phyloP scores from a whole-genome alignment of 805 yeast species.

The Myxozyma neotropica region DNA sequence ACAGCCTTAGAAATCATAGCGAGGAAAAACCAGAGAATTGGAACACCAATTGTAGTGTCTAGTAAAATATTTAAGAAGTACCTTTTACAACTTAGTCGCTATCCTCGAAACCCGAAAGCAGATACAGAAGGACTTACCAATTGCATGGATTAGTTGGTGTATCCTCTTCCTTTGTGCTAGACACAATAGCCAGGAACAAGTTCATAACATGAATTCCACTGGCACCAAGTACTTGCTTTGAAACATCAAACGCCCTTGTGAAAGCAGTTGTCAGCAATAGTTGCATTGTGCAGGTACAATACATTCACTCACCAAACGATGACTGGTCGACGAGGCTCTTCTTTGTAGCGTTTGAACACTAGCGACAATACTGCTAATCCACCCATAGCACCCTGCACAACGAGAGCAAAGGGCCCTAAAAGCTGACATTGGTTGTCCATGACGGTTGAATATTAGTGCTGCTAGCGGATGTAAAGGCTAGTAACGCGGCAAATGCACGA shows the following conservation, averaged over 20 bases:
- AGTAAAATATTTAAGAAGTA: conserved; percentile 84
- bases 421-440: conserved; percentile 54
- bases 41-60: conserved; percentile 94
- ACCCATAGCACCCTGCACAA: conserved; percentile 78
- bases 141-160: conserved; percentile 76
- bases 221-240: conserved; percentile 88
- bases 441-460: neutral
- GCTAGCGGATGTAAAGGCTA: neutral
- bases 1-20: conserved; percentile 52
- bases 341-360: conserved; percentile 73
- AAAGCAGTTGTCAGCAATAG: neutral
- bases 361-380: conserved; percentile 71
- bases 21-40: conserved; percentile 65
- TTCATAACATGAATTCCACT: conserved; percentile 80
- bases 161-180: conserved; percentile 39
- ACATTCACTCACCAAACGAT: conserved; percentile 62
- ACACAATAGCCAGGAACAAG: conserved; percentile 65
- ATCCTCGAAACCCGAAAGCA: neutral
- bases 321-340: conserved; percentile 86
- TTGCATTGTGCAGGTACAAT: too few species aligned
- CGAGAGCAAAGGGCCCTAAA: conserved; percentile 82
- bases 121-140: conserved; percentile 47
- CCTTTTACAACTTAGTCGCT: conserved; percentile 40
- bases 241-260: conserved; percentile 65
- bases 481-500: too few species aligned